Percentiles rank a stretch among this genome's conserved stretches.
Evolutionary conservation across 2,329 filamentous ascomycete species (phyloP).

Genomic region (Nothopassalora personata): DNA sequence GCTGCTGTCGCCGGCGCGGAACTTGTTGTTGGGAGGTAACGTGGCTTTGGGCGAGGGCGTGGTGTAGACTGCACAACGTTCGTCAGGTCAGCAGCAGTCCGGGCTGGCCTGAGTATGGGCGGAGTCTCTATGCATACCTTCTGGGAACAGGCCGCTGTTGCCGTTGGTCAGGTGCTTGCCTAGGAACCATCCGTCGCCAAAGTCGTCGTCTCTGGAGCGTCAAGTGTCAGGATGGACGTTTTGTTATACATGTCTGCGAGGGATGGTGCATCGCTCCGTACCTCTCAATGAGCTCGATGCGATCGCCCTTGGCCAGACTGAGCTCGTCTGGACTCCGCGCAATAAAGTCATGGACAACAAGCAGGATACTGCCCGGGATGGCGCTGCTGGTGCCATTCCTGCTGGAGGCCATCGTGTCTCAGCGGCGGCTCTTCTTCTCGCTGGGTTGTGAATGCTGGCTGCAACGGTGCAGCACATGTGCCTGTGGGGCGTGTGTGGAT

Average conservation of each 20-base stretch:
- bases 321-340: conserved; percentile 91
- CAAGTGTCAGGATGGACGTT: not conserved
- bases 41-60: conserved; percentile 35
- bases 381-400: conserved; percentile 25
- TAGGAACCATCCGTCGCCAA: conserved; percentile 72
- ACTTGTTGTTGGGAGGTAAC: conserved; percentile 18
- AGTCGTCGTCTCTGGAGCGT: conserved; percentile 62
- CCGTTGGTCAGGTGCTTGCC: conserved; percentile 67
- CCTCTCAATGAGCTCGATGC: conserved; percentile 75
- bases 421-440: not conserved
- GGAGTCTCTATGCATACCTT: conserved; percentile 55
- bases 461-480: not conserved
- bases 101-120: not conserved
- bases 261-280: conserved; percentile 6
- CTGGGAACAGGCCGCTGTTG: conserved; percentile 73
- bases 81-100: conserved; percentile 15
- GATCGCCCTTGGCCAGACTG: conserved; percentile 76
- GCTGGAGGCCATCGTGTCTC: not conserved
- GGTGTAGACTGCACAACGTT: conserved; percentile 31
- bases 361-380: conserved; percentile 42
- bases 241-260: conserved; percentile 2
- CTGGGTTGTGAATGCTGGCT: not conserved
- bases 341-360: conserved; percentile 80
- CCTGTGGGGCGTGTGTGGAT: not conserved
- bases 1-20: conserved; percentile 19